Conservation (phyloP, 441 rosid species). For the Jatropha podagrica region DNA sequence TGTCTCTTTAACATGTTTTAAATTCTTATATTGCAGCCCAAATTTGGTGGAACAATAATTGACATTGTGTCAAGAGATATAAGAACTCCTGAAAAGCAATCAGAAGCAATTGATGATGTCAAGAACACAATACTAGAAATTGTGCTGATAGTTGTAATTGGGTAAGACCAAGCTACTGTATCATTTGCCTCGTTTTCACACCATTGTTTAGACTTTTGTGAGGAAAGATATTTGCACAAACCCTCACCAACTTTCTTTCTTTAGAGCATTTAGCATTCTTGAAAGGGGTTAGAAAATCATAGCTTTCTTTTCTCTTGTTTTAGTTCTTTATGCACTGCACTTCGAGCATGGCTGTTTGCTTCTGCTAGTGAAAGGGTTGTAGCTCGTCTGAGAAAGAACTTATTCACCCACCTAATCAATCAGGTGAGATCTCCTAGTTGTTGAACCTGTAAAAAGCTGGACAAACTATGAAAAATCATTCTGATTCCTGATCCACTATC, state of each 20-base stretch:
- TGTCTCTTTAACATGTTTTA: background rate
- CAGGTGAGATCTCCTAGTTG: conserved; percentile 48
- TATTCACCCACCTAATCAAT: conserved; percentile 74
- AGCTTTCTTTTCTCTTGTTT: conserved; percentile 10
- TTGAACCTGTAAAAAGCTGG: background rate
- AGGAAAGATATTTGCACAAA: background rate
- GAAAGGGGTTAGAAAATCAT: background rate
- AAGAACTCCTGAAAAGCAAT: conserved; percentile 59
- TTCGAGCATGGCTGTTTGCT: conserved; percentile 87
- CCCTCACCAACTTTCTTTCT: too few species aligned
- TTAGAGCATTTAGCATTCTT: background rate
- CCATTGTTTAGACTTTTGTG: background rate
- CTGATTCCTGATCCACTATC: background rate
- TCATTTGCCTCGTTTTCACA: background rate
- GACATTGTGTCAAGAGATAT: conserved; percentile 83
- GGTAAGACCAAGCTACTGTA: conserved; percentile 44
- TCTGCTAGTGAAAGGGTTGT: conserved; percentile 94
- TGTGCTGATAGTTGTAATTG: conserved; percentile 69
- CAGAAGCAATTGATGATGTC: conserved; percentile 63
- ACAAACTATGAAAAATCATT: background rate
- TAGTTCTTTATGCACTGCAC: conserved; percentile 79
- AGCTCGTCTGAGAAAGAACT: conserved; percentile 78
- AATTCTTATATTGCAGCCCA: conserved; percentile 60
- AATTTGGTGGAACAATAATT: conserved; percentile 85
- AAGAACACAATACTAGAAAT: conserved; percentile 63